Evolutionary conservation across 164 flowering plant species (phyloP), one percentile per base, ranked within the genome.

Genomic region (Dillenia turbinata): DNA sequence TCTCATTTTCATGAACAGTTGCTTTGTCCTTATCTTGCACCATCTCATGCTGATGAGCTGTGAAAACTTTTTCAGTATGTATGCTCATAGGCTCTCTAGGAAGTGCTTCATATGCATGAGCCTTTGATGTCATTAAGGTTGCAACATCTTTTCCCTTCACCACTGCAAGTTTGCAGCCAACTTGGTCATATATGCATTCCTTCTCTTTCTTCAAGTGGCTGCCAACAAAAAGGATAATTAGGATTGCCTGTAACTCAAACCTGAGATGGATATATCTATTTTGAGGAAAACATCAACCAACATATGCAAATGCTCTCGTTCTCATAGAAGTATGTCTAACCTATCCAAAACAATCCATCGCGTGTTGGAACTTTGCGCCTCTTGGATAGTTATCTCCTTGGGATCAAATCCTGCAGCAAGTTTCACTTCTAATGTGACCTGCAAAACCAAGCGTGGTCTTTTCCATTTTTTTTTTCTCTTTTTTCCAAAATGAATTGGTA

Each of bases 351-450:
- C 80, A 49, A 81, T 73, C 85, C 85, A 81, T 9, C 76, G 73
- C 10, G 82, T 56, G 51, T 75, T 74, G 4, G 62, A 55, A 12
- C 62, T 77, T 52, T 58, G 74, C 15, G 82, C 82, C 65, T 78
- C 79, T 72, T 78, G 72, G 43, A 78, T 46, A 13, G 81, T 70
- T 45, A 76, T 65, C 44, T 44, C 62, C 24, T 49, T 66, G 10
- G 81, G 76, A 64, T 69, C 52, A 64, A 52, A 74, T 59, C 85
- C 82, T 49, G 78, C 82, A 51, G 77, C 77, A 47, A 78, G 77
- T 72, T 76, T 81, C 53, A 76, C 69, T 65, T 81, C 85, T 68
- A 81, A 62, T 61, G 74, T 81, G 71, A 78, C 85, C 78, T 75
- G 70, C 62, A 71, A 45, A 15, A 54, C 12, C 8, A 5, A 11